phyloP scores from a whole-genome alignment of 257 asterid genomes.

The Ligustrum vulgare region DNA sequence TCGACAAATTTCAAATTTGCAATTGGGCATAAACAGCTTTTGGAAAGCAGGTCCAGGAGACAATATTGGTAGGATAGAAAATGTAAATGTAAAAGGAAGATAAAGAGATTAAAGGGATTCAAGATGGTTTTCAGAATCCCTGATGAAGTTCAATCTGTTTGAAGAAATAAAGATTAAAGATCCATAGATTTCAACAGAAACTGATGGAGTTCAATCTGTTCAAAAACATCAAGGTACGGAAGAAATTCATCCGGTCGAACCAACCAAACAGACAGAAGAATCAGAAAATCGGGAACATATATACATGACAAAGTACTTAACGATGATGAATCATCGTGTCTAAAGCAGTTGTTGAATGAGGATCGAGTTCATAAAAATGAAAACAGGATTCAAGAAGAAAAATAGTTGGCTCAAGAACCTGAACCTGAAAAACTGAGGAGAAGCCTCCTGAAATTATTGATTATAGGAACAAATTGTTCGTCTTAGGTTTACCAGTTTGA shows the following conservation, averaged over 20 bases:
- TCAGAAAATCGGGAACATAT: constrained; percentile 17
- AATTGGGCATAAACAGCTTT: too few species aligned
- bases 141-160: too few species aligned
- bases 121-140: too few species aligned
- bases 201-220: neutral
- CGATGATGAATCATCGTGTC: neutral
- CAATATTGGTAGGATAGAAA: too few species aligned
- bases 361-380: constrained; percentile 21
- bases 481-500: constrained; percentile 18
- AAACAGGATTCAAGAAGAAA: constrained; percentile 20
- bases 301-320: constrained; percentile 2
- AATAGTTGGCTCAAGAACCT: constrained; percentile 18
- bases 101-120: too few species aligned
- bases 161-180: too few species aligned
- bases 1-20: neutral
- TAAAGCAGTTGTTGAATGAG: constrained; percentile 1
- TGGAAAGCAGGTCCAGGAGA: too few species aligned
- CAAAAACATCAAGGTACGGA: neutral
- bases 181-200: neutral
- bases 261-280: constrained; percentile 13
- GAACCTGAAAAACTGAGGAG: constrained; percentile 14
- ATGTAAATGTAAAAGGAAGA: too few species aligned
- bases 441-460: constrained; percentile 17
- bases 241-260: neutral
- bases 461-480: constrained; percentile 39